Base-by-base conservation (phyloP, 2,329 filamentous ascomycete species). In the Venturia asperata region DNA sequence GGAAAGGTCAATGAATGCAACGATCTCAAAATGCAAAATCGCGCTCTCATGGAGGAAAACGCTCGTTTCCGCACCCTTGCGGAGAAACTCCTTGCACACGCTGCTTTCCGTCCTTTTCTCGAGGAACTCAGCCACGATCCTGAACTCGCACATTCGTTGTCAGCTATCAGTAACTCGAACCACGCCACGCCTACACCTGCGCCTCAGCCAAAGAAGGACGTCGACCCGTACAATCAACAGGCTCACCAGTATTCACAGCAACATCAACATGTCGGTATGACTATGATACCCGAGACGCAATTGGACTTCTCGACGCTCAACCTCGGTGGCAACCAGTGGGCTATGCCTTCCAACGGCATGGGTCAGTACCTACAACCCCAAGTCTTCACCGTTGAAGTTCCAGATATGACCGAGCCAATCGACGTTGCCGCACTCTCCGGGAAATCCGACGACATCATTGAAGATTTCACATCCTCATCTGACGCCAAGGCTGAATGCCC, bases 11-110 rank as follows among this genome's bases (percentile, higher is more conserved):
- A 87, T 69, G 93, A 97, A 80, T 88, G 89, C 70, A 88, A 88
- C 68, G 89, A 92, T 58, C 83, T 97, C 42, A 88, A 90, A 68
- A 78, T 83, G 43, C 87, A 95, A 77, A 97, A 97, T 81, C 85
- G 86, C 61, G 87, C 89, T 45, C 83, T 99, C 21, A 80, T 86
- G 70, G 90, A 95, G 60, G 92, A 96, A 81, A 96, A 96, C 78
- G 87, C 87, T 73, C 90, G 90, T 5, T 93, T 91, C 7, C 84
- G 90, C 17, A 88, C 91, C 7, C 96, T 97, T 77, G 79, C 91
- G 85, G 68, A 88, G 85, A 78, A 92, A 74, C 82, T 97, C 56
- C 78, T 82, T 47, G 78, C 79, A 67, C 80, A 82, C 73, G 77
- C 79, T 65, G 73, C 78, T 68, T 73, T 81, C 73, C 74, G 75